Evolutionary conservation across 768 basidiomycete genomes (phyloP).

Genomic region (Suillus cothurnatus): DNA sequence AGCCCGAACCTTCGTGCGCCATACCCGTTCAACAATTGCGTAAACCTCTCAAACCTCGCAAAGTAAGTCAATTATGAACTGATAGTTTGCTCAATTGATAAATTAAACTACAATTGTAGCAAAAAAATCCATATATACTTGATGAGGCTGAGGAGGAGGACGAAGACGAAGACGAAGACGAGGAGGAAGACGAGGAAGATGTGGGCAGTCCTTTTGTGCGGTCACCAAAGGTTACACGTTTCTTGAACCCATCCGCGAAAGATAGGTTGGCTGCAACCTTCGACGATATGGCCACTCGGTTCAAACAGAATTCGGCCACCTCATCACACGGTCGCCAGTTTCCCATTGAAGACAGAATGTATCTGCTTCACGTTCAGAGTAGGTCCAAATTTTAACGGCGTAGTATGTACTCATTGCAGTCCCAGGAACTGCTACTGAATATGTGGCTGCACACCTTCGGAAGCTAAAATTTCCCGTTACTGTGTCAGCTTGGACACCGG

Average conservation of each 20-base stretch:
- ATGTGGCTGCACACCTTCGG: neutral
- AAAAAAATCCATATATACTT: neutral
- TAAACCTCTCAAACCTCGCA: neutral
- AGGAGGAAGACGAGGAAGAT: too few relatives aligned
- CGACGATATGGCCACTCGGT: too few relatives aligned
- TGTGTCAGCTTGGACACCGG: neutral
- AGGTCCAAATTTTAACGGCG: neutral
- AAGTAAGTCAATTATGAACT: too few relatives aligned
- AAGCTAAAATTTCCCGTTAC: neutral
- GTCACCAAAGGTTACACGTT: too few relatives aligned
- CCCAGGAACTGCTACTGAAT: slow-evolving; percentile 7
- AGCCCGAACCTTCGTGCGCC: neutral
- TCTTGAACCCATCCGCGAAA: too few relatives aligned
- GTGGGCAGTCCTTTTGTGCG: too few relatives aligned
- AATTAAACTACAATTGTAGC: too few relatives aligned
- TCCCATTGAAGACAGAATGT: neutral
- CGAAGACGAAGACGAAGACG: neutral
- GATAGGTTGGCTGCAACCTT: too few relatives aligned
- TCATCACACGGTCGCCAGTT: neutral
- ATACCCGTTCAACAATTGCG: too few relatives aligned
- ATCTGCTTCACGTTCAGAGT: neutral
- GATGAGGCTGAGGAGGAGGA: neutral
- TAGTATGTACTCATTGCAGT: neutral
- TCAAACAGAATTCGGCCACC: too few relatives aligned
- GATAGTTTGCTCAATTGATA: too few relatives aligned